These are phyloP conservation scores for Amphichorda felina DNA, from an alignment of 2,329 filamentous ascomycete genomes.

Conservation along the genomic window DNA sequence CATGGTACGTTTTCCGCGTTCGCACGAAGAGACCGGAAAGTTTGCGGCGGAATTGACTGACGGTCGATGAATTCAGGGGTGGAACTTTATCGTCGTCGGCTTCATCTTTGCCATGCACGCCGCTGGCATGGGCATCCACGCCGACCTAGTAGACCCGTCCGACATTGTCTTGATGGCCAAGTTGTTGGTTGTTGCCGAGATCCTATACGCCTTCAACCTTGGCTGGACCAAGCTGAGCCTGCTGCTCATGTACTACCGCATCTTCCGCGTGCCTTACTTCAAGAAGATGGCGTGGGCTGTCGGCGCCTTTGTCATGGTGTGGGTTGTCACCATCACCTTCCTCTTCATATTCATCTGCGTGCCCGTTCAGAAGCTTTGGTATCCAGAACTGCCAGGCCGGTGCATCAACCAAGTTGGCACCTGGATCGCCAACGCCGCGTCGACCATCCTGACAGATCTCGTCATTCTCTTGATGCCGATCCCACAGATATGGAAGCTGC, in stretches of 20 bases:
- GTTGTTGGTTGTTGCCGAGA: conserved; percentile 32
- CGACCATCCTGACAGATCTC: conserved; percentile 33
- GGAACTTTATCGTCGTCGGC: conserved; percentile 29
- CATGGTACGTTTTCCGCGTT: conserved; percentile 19
- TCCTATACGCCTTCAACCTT: conserved; percentile 34
- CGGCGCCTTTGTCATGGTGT: conserved; percentile 28
- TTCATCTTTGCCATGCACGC: conserved; percentile 36
- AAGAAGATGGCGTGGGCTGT: conserved; percentile 27
- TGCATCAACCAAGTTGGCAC: conserved; percentile 37
- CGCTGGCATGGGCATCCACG: conserved; percentile 34
- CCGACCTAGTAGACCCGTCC: conserved; percentile 19
- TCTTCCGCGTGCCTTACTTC: conserved; percentile 33
- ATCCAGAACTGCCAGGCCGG: conserved; percentile 26
- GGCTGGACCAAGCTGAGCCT: conserved; percentile 37
- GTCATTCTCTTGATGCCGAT: conserved; percentile 31
- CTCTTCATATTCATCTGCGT: conserved; percentile 40
- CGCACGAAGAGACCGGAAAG: not conserved
- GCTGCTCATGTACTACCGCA: conserved; percentile 39
- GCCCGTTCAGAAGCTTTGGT: conserved; percentile 36
- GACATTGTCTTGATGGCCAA: conserved; percentile 32
- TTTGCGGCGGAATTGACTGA: not conserved
- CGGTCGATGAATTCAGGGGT: conserved; percentile 12
- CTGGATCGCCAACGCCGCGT: conserved; percentile 36
- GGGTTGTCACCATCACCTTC: conserved; percentile 34
- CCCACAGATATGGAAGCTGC: conserved; percentile 31